A percentile compares a stretch with the other conserved stretches of the same genome.
Conservation (phyloP, 23 red algal genomes). For the Gracilariopsis chorda region DNA sequence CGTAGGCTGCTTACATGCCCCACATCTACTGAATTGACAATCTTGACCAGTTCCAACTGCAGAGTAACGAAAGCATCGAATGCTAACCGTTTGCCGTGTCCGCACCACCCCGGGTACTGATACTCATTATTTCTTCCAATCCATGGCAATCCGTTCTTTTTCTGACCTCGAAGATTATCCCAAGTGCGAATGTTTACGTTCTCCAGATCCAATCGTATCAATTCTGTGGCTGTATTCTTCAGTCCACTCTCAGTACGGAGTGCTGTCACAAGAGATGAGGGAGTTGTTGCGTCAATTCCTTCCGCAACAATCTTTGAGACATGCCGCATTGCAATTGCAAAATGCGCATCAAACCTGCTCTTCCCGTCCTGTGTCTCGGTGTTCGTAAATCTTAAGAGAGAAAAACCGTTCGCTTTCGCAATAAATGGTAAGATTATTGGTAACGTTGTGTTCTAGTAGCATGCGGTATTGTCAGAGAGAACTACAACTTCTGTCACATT, state of each 20-base stretch:
- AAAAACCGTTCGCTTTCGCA: not conserved
- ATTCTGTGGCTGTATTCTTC: conserved; percentile 7
- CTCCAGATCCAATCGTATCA: not conserved
- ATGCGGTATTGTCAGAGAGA: conserved; percentile 2
- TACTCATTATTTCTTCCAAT: not conserved
- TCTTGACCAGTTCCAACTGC: not conserved
- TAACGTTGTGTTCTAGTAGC: not conserved
- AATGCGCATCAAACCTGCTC: conserved; percentile 16
- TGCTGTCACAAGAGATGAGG: not conserved
- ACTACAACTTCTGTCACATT: not conserved
- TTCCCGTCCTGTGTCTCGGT: conserved; percentile 34
- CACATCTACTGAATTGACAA: not conserved
- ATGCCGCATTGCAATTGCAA: conserved; percentile 2
- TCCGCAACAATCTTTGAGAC: not conserved
- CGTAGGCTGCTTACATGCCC: not conserved
- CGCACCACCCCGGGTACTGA: not conserved
- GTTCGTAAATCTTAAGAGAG: not conserved
- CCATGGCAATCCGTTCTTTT: not conserved
- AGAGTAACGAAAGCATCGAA: not conserved
- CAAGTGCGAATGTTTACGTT: not conserved
- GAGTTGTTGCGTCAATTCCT: not conserved
- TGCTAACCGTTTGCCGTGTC: not conserved
- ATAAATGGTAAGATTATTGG: not conserved
- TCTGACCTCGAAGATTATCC: not conserved
- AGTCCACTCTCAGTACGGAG: not conserved